These are phyloP conservation scores for Daldinia vernicosa DNA, from an alignment of 495 filamentous ascomycete species.

Conservation along the genomic window DNA sequence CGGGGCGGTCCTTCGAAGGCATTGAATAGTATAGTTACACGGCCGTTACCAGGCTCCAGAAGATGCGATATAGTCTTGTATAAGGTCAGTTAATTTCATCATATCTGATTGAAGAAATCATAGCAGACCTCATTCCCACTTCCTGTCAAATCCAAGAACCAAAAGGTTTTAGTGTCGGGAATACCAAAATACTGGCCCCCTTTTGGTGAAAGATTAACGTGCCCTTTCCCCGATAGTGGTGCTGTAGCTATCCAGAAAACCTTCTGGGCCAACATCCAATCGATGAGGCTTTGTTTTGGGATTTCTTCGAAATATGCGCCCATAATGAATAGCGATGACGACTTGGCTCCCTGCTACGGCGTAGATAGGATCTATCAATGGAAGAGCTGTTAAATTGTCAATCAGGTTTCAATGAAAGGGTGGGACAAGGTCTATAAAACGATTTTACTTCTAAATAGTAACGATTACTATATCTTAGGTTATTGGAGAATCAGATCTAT, in stretches of 20 bases:
- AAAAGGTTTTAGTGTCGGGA: constrained; percentile 64
- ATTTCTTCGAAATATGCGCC: constrained; percentile 69
- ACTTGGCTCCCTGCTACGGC: not conserved
- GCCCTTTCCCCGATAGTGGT: constrained; percentile 61
- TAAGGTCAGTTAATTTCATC: not conserved
- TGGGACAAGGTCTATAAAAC: not conserved
- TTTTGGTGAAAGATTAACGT: constrained; percentile 77
- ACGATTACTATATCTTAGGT: constrained; percentile 3
- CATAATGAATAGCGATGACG: constrained; percentile 56
- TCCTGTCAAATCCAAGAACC: constrained; percentile 77
- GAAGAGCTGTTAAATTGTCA: not conserved
- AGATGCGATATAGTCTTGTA: constrained; percentile 72
- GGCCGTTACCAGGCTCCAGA: constrained; percentile 71
- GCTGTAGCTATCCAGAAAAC: constrained; percentile 76
- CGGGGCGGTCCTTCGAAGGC: constrained; percentile 69
- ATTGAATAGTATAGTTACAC: constrained; percentile 76
- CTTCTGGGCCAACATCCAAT: constrained; percentile 69
- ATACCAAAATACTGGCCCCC: constrained; percentile 69
- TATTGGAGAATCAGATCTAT: constrained; percentile 9
- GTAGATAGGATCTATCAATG: too few species aligned
- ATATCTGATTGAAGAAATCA: not conserved
- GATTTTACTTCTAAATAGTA: not conserved
- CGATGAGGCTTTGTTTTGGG: constrained; percentile 56
- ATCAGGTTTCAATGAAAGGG: not conserved
- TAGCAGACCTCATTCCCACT: constrained; percentile 60